Conservation (phyloP, 305 asterid genomes). For the Coffea humblotiana region DNA sequence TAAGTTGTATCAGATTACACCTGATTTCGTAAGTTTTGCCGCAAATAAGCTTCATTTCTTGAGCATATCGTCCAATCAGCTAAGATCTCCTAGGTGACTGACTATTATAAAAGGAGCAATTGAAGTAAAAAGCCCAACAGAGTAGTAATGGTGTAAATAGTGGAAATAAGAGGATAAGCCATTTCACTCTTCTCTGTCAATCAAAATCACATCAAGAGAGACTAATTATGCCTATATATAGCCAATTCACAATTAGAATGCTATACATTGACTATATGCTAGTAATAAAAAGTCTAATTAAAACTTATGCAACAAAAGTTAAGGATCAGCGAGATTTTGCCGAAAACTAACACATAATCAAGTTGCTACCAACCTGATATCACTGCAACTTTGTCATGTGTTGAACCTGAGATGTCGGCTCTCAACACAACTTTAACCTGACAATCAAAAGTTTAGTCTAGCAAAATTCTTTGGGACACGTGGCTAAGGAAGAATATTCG, state of each 20-base stretch:
- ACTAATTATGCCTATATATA: not conserved
- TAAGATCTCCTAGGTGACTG: not conserved
- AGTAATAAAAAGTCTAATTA: not conserved
- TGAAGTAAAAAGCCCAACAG: not conserved
- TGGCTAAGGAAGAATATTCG: not conserved
- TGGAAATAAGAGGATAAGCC: not conserved
- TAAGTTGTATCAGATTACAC: slow-evolving; percentile 1
- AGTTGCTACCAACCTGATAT: slow-evolving; percentile 66
- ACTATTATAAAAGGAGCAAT: not conserved
- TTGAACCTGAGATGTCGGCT: slow-evolving; percentile 77
- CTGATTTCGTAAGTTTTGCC: not conserved
- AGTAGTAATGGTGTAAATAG: not conserved
- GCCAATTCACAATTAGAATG: not conserved
- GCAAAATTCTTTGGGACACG: not conserved
- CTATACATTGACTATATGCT: not conserved
- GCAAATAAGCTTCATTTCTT: not conserved
- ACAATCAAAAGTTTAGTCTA: slow-evolving; percentile 22
- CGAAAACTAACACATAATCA: slow-evolving; percentile 9
- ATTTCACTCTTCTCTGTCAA: not conserved
- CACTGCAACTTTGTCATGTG: slow-evolving; percentile 85
- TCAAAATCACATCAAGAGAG: not conserved
- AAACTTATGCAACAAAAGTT: too few relatives aligned
- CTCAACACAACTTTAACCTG: slow-evolving; percentile 94
- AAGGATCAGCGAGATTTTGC: not conserved
- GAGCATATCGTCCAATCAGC: not conserved